Percentiles rank a stretch among this genome's conserved stretches.
phyloP scores from a whole-genome alignment of 1,284 basidiomycete species.

The Tetrapyrgos nigripes region DNA sequence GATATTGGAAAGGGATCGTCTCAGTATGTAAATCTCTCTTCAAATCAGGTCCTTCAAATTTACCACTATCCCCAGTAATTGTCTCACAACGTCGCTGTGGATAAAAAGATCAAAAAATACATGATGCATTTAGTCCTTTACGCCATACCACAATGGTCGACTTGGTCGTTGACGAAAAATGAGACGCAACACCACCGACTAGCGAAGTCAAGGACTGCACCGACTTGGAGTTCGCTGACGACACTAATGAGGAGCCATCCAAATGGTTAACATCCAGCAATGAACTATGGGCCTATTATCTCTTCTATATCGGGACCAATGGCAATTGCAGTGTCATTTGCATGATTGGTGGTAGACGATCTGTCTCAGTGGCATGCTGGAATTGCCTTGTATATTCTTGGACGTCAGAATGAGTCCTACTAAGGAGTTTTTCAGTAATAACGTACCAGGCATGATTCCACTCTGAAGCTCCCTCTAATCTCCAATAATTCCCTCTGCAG shows the following conservation, averaged over 20 bases:
- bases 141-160: too few species aligned
- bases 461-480: background rate
- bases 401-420: constrained; percentile 52
- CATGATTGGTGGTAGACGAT: constrained; percentile 75
- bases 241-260: background rate
- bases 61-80: too few species aligned
- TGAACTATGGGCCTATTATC: constrained; percentile 76
- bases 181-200: too few species aligned
- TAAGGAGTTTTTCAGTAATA: constrained; percentile 56
- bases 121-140: too few species aligned
- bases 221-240: background rate
- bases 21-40: too few species aligned
- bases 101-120: too few species aligned
- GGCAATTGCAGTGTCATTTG: constrained; percentile 74
- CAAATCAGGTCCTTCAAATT: too few species aligned
- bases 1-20: too few species aligned
- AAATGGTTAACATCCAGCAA: constrained; percentile 54
- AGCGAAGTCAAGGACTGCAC: background rate
- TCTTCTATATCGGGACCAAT: constrained; percentile 67
- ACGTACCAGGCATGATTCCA: constrained; percentile 66
- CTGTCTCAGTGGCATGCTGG: constrained; percentile 74
- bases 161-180: too few species aligned
- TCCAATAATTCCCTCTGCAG: constrained; percentile 33
- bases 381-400: constrained; percentile 77
- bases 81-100: too few species aligned